Percentiles rank a stretch among this genome's conserved stretches.
These are phyloP conservation scores for Fusarium hainanense DNA, from an alignment of 2,329 filamentous ascomycete genomes.

Conservation along the genomic window DNA sequence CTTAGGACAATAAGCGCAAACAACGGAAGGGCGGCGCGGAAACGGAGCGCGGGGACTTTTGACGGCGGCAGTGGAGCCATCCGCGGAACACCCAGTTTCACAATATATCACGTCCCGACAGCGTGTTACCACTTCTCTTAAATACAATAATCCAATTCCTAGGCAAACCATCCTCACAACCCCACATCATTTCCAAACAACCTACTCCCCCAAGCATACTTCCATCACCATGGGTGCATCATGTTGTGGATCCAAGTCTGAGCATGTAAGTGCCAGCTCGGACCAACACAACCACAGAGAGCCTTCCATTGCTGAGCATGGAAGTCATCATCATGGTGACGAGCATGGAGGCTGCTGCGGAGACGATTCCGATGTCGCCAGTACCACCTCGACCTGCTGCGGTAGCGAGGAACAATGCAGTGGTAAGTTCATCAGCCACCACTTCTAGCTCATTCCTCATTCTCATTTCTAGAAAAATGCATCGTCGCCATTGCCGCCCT, in stretches of 20 bases:
- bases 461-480: slow-evolving; percentile 2
- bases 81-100: background rate
- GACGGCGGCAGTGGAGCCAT: background rate
- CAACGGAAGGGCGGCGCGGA: slow-evolving; percentile 6
- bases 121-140: background rate
- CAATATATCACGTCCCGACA: background rate
- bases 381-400: background rate
- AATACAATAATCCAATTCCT: background rate
- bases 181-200: accelerated
- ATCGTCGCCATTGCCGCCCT: slow-evolving; percentile 22
- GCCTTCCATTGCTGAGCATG: accelerated
- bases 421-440: background rate
- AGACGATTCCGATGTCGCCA: background rate
- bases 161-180: background rate
- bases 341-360: slow-evolving; percentile 1
- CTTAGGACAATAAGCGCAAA: background rate
- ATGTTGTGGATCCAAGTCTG: slow-evolving; percentile 7
- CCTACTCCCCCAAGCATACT: accelerated
- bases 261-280: background rate
- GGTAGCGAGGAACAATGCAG: slow-evolving; percentile 13
- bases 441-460: accelerated
- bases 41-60: slow-evolving; percentile 19
- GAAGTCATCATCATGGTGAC: accelerated
- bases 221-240: slow-evolving; percentile 3
- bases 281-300: background rate